phyloP scores from a whole-genome alignment of 768 basidiomycete genomes.

The Suillus paluster region DNA sequence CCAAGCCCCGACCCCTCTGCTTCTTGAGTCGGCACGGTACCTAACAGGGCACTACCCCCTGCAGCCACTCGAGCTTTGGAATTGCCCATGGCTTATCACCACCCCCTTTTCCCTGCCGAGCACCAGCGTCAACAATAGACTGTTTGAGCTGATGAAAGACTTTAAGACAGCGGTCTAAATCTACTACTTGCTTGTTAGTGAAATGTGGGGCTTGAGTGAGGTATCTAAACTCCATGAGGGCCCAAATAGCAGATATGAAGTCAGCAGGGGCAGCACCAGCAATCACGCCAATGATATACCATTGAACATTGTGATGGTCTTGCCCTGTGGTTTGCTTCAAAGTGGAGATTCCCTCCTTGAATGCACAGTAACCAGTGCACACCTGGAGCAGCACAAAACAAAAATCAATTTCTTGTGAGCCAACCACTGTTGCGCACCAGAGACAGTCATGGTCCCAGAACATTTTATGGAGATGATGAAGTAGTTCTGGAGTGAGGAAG shows the following conservation, averaged over 20 bases:
- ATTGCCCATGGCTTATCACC: constrained; percentile 3
- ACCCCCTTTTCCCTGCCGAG: constrained; percentile 25
- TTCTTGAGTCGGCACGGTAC: too few species aligned
- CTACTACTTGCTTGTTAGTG: constrained; percentile 20
- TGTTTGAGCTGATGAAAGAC: constrained; percentile 41
- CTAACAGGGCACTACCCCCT: constrained; percentile 8
- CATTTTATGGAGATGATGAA: constrained; percentile 44
- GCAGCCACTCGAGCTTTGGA: constrained; percentile 15
- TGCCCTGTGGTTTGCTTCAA: constrained; percentile 46
- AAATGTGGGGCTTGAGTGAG: constrained; percentile 37
- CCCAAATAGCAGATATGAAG: constrained; percentile 38
- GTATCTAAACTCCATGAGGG: constrained; percentile 43
- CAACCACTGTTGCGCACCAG: constrained; percentile 42
- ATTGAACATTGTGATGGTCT: constrained; percentile 42
- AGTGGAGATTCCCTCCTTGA: constrained; percentile 42
- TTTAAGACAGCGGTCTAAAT: constrained; percentile 25
- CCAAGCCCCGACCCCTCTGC: too few species aligned
- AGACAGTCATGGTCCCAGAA: constrained; percentile 45
- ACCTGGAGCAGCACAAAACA: constrained; percentile 43
- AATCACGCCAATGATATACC: constrained; percentile 38
- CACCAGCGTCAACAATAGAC: constrained; percentile 34
- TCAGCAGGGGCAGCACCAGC: constrained; percentile 33
- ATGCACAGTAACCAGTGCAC: constrained; percentile 40
- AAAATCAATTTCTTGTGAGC: constrained; percentile 39
- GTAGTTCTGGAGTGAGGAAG: constrained; percentile 41